A percentile compares a stretch with the other conserved stretches of the same genome.
Conservation (phyloP, 2,329 filamentous ascomycete genomes). For the Lojkania enalia region DNA sequence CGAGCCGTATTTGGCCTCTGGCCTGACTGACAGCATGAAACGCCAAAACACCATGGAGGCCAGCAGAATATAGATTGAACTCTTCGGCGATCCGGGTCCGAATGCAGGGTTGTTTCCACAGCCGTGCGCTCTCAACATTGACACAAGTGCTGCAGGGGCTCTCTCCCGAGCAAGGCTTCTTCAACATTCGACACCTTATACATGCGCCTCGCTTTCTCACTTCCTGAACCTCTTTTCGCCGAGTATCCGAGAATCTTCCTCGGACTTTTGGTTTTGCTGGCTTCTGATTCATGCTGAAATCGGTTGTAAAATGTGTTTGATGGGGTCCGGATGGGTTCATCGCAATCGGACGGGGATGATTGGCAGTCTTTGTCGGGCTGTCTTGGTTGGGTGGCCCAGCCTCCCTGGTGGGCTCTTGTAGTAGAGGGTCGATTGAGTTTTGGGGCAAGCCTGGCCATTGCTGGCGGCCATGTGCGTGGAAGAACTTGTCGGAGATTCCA, state of each 20-base stretch:
- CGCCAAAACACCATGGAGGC: constrained; percentile 56
- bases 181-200: constrained; percentile 66
- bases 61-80: constrained; percentile 60
- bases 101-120: constrained; percentile 65
- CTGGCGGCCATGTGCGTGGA: constrained; percentile 33
- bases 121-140: constrained; percentile 61
- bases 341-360: constrained; percentile 43
- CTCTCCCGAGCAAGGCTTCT: constrained; percentile 65
- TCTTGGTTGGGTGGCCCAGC: constrained; percentile 30
- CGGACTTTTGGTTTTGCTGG: constrained; percentile 53
- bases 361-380: constrained; percentile 25
- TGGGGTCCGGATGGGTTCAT: constrained; percentile 39
- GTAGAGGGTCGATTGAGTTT: constrained; percentile 37
- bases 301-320: constrained; percentile 44
- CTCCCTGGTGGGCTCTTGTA: constrained; percentile 38
- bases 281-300: constrained; percentile 46
- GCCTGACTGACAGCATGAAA: constrained; percentile 56
- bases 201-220: constrained; percentile 64
- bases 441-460: constrained; percentile 38
- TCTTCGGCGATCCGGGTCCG: constrained; percentile 62
- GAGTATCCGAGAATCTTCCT: constrained; percentile 59
- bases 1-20: constrained; percentile 53
- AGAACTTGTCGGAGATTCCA: constrained; percentile 41
- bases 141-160: constrained; percentile 63
- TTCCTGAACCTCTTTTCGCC: constrained; percentile 62